Base-by-base conservation (phyloP, 1,139 yeast species). In the Candida freyschussii region DNA sequence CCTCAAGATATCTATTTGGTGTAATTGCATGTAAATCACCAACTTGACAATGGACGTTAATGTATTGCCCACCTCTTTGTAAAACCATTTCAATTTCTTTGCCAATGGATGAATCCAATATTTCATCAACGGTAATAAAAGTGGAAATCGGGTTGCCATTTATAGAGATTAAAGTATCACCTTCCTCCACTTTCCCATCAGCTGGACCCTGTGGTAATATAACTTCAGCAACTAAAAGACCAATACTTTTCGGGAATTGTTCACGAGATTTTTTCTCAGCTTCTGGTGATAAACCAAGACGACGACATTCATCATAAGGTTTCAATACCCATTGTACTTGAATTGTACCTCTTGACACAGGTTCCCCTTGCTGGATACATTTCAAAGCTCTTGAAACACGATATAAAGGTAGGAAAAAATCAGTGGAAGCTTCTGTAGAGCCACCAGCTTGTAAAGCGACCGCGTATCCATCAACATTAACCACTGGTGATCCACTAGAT, bases 401-500 rank as follows among this genome's bases (percentile, higher is more conserved):
- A 56, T 78, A 78, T 11, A 89, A 75, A 0, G 96, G 96, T 35
- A 89, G 63, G 55, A 89, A 89, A 63, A 84, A 89, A 61, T 87
- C 96, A 0, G 96, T 89, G 0, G 96, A 84, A 0, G 96, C 89
- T 47, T 83, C 93, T 2, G 87, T 75, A 10, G 85, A 76, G 6
- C 96, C 96, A 47, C 96, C 96, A 1, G 96, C 96, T 60, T 89
- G 96, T 40, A 89, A 64, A 0, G 96, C 96, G 18, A 89, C 85
- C 0, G 89, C 96, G 50, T 75, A 64, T 1, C 96, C 96, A 48
- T 84, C 82, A 33, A 82, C 78, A 55, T 86, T 60, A 7, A 89
- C 94, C 15, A 89, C 97, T 0, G 97, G 96, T 3, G 96, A 86
- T 5, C 97, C 97, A 32, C 94, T 80, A 2, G 96, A 86, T 1